A percentile compares a stretch with the other conserved stretches of the same genome.
Conservation (phyloP, 768 basidiomycete genomes). For the Collybia sordida region DNA sequence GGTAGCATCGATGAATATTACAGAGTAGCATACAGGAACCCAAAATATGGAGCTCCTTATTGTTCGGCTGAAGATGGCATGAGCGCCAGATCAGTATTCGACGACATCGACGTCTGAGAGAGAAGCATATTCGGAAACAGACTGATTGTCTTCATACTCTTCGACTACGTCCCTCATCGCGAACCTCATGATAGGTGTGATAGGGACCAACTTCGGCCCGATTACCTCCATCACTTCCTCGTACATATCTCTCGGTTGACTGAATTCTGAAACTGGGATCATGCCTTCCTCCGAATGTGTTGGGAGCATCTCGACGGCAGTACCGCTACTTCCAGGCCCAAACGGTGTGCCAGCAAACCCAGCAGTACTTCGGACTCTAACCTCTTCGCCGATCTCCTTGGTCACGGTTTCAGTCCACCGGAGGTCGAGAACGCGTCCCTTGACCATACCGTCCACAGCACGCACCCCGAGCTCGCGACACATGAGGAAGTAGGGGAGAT, state of each 20-base stretch:
- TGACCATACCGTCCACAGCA: slow-evolving; percentile 84
- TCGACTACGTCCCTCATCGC: slow-evolving; percentile 84
- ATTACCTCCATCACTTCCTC: slow-evolving; percentile 59
- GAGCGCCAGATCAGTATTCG: too few species aligned
- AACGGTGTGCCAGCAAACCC: slow-evolving; percentile 3
- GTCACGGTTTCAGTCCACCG: slow-evolving; percentile 76
- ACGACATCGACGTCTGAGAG: slow-evolving; percentile 66
- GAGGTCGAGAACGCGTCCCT: slow-evolving; percentile 70
- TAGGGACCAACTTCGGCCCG: slow-evolving; percentile 75
- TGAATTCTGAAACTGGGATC: slow-evolving; percentile 34
- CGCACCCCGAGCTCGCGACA: slow-evolving; percentile 83
- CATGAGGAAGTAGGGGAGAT: slow-evolving; percentile 77
- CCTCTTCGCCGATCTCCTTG: slow-evolving; percentile 43
- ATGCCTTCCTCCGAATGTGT: slow-evolving; percentile 27
- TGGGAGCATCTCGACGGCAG: slow-evolving; percentile 32
- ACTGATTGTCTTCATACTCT: slow-evolving; percentile 78
- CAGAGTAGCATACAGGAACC: neutral
- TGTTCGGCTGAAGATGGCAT: neutral
- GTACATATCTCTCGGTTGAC: slow-evolving; percentile 37
- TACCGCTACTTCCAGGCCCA: slow-evolving; percentile 37
- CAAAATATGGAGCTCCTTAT: neutral
- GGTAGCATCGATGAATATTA: neutral
- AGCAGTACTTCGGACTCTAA: slow-evolving; percentile 19
- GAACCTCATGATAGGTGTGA: slow-evolving; percentile 78
- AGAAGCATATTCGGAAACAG: slow-evolving; percentile 78